A percentile compares a stretch with the other conserved stretches of the same genome.
Evolutionary conservation across 768 basidiomycete species (phyloP).

Genomic region (Lactifluus echinatus): DNA sequence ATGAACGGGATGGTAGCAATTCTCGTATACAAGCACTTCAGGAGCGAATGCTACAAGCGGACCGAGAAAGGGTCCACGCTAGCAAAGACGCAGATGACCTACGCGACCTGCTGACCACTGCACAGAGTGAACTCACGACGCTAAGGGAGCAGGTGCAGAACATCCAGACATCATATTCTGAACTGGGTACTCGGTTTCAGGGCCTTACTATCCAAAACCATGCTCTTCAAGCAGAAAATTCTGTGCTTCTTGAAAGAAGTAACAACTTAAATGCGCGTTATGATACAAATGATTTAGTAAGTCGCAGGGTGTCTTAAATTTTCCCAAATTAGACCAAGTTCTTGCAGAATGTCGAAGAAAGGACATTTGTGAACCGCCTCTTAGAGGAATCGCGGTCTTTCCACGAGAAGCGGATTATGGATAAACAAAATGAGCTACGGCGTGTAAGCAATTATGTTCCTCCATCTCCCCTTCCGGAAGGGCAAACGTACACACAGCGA

Average conservation of each 20-base stretch:
- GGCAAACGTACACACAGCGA: conserved; percentile 21
- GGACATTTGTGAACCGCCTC: conserved; percentile 26
- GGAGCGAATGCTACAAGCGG: conserved; percentile 14
- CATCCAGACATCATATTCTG: conserved; percentile 20
- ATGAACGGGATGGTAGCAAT: conserved; percentile 12
- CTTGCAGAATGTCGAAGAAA: conserved; percentile 28
- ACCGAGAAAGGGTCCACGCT: conserved; percentile 13
- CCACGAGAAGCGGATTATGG: conserved; percentile 29
- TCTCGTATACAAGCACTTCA: conserved; percentile 16
- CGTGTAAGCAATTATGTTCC: conserved; percentile 21
- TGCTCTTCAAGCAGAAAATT: conserved; percentile 22
- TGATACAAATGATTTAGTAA: conserved; percentile 26
- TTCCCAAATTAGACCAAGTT: too few relatives aligned
- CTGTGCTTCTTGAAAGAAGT: conserved; percentile 20
- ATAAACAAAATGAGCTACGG: conserved; percentile 30
- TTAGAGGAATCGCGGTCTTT: conserved; percentile 26
- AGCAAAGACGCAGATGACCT: conserved; percentile 16
- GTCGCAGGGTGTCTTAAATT: background rate
- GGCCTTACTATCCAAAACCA: conserved; percentile 21
- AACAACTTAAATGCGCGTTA: conserved; percentile 27
- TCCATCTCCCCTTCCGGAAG: background rate
- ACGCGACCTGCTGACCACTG: conserved; percentile 10
- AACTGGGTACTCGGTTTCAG: conserved; percentile 21
- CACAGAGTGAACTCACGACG: conserved; percentile 16
- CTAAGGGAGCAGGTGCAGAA: conserved; percentile 20